Base-by-base conservation (phyloP, 1,139 yeast species). In the Suhomyces guaymorum region DNA sequence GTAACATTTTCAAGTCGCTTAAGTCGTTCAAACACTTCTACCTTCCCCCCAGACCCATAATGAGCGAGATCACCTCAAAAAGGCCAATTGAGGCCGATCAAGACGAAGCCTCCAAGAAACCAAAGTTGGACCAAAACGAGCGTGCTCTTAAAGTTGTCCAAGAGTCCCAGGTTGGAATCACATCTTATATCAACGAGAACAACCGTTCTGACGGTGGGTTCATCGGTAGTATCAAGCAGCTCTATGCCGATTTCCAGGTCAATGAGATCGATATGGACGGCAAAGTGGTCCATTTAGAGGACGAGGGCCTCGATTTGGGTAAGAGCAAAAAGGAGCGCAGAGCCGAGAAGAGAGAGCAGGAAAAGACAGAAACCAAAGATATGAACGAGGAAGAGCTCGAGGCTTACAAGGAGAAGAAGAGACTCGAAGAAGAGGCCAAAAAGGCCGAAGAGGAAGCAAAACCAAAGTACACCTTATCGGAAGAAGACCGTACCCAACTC, bases 201-300 rank as follows among this genome's bases (percentile, higher is more conserved):
- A 47, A 51, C 37, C 54, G 70, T 4, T 68, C 63, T 10, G 57
- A 69, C 7, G 63, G 73, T 3, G 95, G 96, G 2, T 88, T 92
- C 46, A 59, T 59, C 16, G 98, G 97, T 2, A 73, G 75, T 10
- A 70, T 92, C 48, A 92, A 92, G 58, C 95, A 86, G 52, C 71
- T 96, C 44, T 89, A 89, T 61, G 82, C 96, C n/a, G 98, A 92
- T 57, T 94, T 94, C 56, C 73, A 88, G 55, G 98, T 92, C 28
- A 88, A 89, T 57, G 98, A 94, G 59, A 82, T 92, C 41, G 83
- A 73, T 41, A 49, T 63, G 19, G 63, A 76, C 17, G 95, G 88
- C 1, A 62, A 75, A 2, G 96, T 89, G 2, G 75, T 90, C 10
- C 92, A 82, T 55, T 68, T 92, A 45, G 55, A 63, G 4, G 96